Evolutionary conservation across 768 basidiomycete genomes (phyloP).

Genomic region (Russula vinacea): DNA sequence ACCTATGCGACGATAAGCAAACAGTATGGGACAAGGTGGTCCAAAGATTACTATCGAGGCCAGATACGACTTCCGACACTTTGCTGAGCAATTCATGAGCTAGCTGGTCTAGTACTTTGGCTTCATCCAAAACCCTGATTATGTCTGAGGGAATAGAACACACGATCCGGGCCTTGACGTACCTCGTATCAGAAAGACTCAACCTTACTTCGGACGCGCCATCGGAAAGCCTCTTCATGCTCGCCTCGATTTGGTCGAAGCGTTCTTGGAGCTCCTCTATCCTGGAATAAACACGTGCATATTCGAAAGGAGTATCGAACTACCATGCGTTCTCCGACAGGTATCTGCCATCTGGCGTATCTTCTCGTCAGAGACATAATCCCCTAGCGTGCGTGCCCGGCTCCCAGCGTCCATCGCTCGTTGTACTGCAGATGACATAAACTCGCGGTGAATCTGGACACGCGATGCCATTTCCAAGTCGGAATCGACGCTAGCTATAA

Average conservation of each 20-base stretch:
- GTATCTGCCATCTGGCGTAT: slow-evolving; percentile 79
- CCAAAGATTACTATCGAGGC: slow-evolving; percentile 16
- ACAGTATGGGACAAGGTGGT: not conserved
- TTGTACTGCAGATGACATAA: slow-evolving; percentile 62
- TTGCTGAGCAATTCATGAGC: slow-evolving; percentile 20
- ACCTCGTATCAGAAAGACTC: slow-evolving; percentile 24
- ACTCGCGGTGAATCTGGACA: slow-evolving; percentile 70
- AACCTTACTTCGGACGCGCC: slow-evolving; percentile 27
- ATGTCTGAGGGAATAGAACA: not conserved
- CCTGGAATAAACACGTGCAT: slow-evolving; percentile 3
- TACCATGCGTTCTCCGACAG: slow-evolving; percentile 67
- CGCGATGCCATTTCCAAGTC: slow-evolving; percentile 68
- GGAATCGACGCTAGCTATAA: slow-evolving; percentile 62
- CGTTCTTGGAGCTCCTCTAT: slow-evolving; percentile 47
- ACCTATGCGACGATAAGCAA: slow-evolving; percentile 33
- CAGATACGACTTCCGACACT: slow-evolving; percentile 23
- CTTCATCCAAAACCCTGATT: slow-evolving; percentile 26
- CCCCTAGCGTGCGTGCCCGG: slow-evolving; percentile 64
- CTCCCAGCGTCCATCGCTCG: slow-evolving; percentile 71
- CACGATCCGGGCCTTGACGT: not conserved
- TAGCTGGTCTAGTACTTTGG: slow-evolving; percentile 17
- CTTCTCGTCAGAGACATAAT: slow-evolving; percentile 74
- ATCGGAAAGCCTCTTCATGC: slow-evolving; percentile 28
- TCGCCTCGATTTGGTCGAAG: slow-evolving; percentile 43
- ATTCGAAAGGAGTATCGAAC: slow-evolving; percentile 29